phyloP scores from a whole-genome alignment of 306 rosid genomes.

The Datisca glomerata region DNA sequence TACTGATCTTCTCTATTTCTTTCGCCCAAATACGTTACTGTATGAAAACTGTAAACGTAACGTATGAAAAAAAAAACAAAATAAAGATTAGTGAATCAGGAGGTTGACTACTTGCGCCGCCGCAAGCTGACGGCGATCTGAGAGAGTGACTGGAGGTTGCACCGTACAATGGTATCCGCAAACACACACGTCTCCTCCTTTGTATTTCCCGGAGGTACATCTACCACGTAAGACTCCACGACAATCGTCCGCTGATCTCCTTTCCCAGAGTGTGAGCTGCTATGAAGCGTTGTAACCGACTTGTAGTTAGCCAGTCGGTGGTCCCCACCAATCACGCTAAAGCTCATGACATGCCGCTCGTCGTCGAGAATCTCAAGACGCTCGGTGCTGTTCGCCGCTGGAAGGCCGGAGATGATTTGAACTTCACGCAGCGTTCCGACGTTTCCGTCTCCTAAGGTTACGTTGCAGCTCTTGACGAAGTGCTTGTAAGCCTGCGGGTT shows the following conservation, averaged over 20 bases:
- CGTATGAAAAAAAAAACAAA: neutral
- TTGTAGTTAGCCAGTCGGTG: slow-evolving; percentile 80
- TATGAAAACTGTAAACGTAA: too few species aligned
- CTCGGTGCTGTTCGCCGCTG: slow-evolving; percentile 76
- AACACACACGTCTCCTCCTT: slow-evolving; percentile 69
- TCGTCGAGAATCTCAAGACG: slow-evolving; percentile 90
- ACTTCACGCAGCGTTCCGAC: slow-evolving; percentile 84
- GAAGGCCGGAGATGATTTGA: slow-evolving; percentile 78
- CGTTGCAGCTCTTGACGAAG: slow-evolving; percentile 89
- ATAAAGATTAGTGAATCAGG: neutral
- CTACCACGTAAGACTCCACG: slow-evolving; percentile 85
- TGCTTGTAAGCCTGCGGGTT: slow-evolving; percentile 87
- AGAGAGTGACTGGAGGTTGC: slow-evolving; percentile 88
- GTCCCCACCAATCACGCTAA: slow-evolving; percentile 91
- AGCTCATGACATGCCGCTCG: slow-evolving; percentile 75
- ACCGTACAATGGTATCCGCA: slow-evolving; percentile 79
- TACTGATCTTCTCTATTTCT: too few species aligned
- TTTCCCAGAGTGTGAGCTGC: slow-evolving; percentile 9
- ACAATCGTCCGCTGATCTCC: slow-evolving; percentile 36
- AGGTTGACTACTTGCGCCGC: slow-evolving; percentile 12
- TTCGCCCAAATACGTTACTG: too few species aligned
- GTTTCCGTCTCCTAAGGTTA: slow-evolving; percentile 68
- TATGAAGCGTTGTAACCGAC: slow-evolving; percentile 80
- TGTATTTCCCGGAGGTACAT: slow-evolving; percentile 79
- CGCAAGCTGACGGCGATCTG: slow-evolving; percentile 51